These are phyloP conservation scores for Taphrina deformans DNA, from an alignment of 1,139 yeast genomes.

Conservation along the genomic window DNA sequence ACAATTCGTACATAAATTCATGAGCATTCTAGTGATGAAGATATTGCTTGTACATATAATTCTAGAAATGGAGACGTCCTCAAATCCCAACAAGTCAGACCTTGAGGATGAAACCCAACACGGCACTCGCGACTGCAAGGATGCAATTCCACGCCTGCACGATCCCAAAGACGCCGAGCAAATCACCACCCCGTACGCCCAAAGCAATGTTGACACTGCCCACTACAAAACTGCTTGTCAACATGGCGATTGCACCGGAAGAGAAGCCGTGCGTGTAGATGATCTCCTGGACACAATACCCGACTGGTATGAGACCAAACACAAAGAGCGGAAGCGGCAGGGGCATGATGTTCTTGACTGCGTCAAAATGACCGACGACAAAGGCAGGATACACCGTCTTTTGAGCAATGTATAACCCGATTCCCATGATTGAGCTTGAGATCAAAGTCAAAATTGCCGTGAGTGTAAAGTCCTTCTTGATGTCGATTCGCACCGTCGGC, in stretches of 20 bases:
- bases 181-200: conserved; percentile 17
- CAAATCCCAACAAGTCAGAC: neutral
- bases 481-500: neutral
- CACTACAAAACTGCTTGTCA: conserved; percentile 2
- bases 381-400: conserved; percentile 19
- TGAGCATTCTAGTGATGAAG: neutral
- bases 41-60: conserved; percentile 4
- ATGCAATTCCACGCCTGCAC: conserved; percentile 8
- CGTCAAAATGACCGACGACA: conserved; percentile 19
- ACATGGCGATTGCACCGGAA: neutral
- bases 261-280: conserved; percentile 21
- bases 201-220: conserved; percentile 12
- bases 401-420: conserved; percentile 24
- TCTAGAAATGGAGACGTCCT: neutral
- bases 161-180: conserved; percentile 21
- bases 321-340: conserved; percentile 28
- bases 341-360: conserved; percentile 11
- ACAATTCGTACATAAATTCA: neutral
- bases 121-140: neutral
- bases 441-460: conserved; percentile 9
- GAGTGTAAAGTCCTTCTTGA: conserved; percentile 13
- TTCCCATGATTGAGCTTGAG: conserved; percentile 15
- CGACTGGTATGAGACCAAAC: conserved; percentile 20
- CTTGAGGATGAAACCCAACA: conserved; percentile 15
- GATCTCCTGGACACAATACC: conserved; percentile 24